phyloP scores from a whole-genome alignment of 2,329 filamentous ascomycete species.

The Chaetomium globosum region DNA sequence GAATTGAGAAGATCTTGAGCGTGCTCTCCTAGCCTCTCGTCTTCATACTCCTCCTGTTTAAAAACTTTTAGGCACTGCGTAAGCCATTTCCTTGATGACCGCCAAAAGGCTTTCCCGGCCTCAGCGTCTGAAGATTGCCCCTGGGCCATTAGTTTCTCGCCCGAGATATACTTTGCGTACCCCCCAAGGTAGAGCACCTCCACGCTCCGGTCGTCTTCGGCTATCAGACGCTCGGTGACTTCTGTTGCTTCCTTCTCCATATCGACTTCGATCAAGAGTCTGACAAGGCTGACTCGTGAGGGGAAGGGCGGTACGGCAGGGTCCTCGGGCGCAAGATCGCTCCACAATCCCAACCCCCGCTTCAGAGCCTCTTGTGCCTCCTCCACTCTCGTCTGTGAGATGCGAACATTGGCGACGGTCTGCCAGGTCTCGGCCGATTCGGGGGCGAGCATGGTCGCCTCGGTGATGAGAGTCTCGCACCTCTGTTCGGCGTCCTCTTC shows the following conservation, averaged over 20 bases:
- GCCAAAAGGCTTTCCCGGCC: constrained; percentile 65
- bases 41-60: constrained; percentile 77
- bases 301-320: constrained; percentile 80
- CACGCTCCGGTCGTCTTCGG: constrained; percentile 90
- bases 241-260: constrained; percentile 83
- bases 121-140: constrained; percentile 44
- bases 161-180: constrained; percentile 83
- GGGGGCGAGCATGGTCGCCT: constrained; percentile 84
- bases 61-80: constrained; percentile 81
- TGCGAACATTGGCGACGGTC: constrained; percentile 88
- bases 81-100: constrained; percentile 80
- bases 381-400: constrained; percentile 78
- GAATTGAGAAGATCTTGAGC: constrained; percentile 68
- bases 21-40: constrained; percentile 75
- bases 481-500: constrained; percentile 85
- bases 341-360: constrained; percentile 82
- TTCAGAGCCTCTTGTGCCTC: constrained; percentile 79
- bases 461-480: constrained; percentile 86
- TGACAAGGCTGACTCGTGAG: constrained; percentile 77
- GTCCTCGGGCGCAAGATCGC: constrained; percentile 72
- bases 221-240: constrained; percentile 79
- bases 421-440: constrained; percentile 87
- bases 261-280: constrained; percentile 86
- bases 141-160: constrained; percentile 64
- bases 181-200: constrained; percentile 97